These are phyloP conservation scores for Nakaseomyces sp. DNA, from an alignment of 1,139 yeast genomes.

Conservation along the genomic window DNA sequence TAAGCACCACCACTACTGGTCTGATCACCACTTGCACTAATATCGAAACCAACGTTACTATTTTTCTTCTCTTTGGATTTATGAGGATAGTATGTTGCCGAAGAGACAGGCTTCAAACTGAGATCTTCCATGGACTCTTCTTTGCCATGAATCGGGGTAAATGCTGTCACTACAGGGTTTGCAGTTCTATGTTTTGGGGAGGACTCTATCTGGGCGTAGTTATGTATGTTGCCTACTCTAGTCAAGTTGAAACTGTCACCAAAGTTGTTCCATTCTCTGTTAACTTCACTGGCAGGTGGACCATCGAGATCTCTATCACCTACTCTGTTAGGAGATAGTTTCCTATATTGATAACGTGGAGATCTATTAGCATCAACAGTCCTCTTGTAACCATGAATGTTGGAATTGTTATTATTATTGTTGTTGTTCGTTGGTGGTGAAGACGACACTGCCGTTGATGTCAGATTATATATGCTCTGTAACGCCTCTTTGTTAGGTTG, in stretches of 20 bases:
- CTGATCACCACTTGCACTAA: too few relatives aligned
- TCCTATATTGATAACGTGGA: not conserved
- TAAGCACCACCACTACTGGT: too few relatives aligned
- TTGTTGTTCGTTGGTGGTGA: slow-evolving; percentile 1
- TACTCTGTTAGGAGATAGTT: not conserved
- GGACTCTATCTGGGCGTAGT: not conserved
- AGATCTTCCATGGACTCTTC: slow-evolving; percentile 11
- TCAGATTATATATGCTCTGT: not conserved
- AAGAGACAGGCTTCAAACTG: slow-evolving; percentile 45
- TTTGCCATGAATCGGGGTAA: not conserved
- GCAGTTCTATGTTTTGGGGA: not conserved
- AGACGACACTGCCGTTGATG: not conserved
- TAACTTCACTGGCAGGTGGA: not conserved
- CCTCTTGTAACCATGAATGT: not conserved
- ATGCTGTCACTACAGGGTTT: not conserved
- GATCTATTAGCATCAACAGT: not conserved
- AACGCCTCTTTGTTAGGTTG: not conserved
- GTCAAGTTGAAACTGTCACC: not conserved
- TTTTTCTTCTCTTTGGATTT: slow-evolving; percentile 27
- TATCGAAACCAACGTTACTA: not conserved
- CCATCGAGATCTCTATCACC: not conserved
- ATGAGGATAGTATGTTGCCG: slow-evolving; percentile 64
- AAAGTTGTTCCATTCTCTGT: slow-evolving; percentile 4
- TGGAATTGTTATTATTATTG: not conserved
- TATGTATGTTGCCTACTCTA: not conserved